Percentiles rank a stretch among this genome's conserved stretches.
Evolutionary conservation across 2,329 filamentous ascomycete species (phyloP).

Genomic region (Penicillium sp.): DNA sequence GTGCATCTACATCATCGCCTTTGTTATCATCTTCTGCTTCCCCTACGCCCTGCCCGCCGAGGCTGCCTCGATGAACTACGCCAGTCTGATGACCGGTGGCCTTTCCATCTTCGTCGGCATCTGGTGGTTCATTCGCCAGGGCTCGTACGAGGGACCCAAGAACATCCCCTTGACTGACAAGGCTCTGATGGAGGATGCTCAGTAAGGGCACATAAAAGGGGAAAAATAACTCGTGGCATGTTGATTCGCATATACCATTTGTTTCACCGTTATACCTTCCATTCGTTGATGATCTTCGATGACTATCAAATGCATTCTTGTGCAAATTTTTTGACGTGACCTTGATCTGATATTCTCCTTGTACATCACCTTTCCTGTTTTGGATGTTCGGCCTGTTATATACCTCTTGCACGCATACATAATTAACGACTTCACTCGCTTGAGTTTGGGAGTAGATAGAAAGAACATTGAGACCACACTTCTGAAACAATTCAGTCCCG

Average conservation of each 20-base stretch:
- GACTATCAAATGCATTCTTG: constrained; percentile 5
- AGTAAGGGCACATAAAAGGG: constrained; percentile 11
- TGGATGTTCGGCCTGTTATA: neutral
- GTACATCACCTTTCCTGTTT: constrained; percentile 10
- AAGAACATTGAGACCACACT: neutral
- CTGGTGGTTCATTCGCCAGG: constrained; percentile 43
- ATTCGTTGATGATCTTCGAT: constrained; percentile 13
- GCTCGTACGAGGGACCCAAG: constrained; percentile 36
- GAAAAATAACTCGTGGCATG: neutral
- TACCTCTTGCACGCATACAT: constrained; percentile 6
- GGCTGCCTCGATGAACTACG: constrained; percentile 52
- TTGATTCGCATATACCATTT: constrained; percentile 18
- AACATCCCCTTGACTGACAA: constrained; percentile 35
- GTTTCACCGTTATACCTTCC: constrained; percentile 9
- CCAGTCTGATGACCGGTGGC: constrained; percentile 50
- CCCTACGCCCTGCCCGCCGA: constrained; percentile 47
- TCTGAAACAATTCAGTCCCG: neutral
- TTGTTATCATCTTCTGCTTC: constrained; percentile 59
- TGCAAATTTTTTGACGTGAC: constrained; percentile 4
- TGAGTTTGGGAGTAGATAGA: neutral
- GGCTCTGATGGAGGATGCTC: constrained; percentile 29
- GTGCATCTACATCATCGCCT: constrained; percentile 52
- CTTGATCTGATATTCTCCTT: constrained; percentile 11
- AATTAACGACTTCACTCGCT: neutral
- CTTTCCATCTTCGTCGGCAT: constrained; percentile 48